Conservation (phyloP, 2,329 filamentous ascomycete genomes). For the Fusarium mexicanum region DNA sequence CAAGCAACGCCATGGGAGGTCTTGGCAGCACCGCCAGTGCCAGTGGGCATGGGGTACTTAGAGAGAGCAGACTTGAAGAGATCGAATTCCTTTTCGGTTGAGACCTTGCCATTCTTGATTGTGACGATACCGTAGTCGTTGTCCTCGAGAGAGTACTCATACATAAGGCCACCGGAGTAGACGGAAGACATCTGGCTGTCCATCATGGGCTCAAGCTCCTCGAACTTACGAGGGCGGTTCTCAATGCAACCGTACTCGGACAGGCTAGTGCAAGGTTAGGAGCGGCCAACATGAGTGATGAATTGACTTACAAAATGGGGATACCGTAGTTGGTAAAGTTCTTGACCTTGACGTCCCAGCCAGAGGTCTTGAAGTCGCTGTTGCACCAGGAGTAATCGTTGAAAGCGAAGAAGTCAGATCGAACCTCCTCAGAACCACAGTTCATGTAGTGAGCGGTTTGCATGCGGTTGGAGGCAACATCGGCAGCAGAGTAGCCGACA, state of each 20-base stretch:
- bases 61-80: conserved; percentile 60
- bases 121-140: conserved; percentile 84
- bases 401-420: conserved; percentile 89
- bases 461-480: conserved; percentile 85
- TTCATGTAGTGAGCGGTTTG: conserved; percentile 94
- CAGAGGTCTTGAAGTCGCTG: conserved; percentile 73
- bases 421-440: conserved; percentile 84
- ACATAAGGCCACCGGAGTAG: conserved; percentile 96
- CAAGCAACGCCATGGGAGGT: conserved; percentile 59
- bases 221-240: conserved; percentile 79
- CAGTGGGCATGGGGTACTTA: conserved; percentile 61
- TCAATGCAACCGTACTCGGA: conserved; percentile 93
- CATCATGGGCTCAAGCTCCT: conserved; percentile 84
- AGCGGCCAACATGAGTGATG: neutral
- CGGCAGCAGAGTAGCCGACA: conserved; percentile 81
- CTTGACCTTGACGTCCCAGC: conserved; percentile 89
- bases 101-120: conserved; percentile 64
- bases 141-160: conserved; percentile 87
- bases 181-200: conserved; percentile 82
- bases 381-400: conserved; percentile 93
- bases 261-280: conserved; percentile 58
- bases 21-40: conserved; percentile 59
- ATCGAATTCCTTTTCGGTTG: conserved; percentile 69
- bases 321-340: conserved; percentile 88
- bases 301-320: conserved; percentile 74